These are phyloP conservation scores for Monilinia aucupariae DNA, from an alignment of 2,329 filamentous ascomycete species.

Conservation along the genomic window DNA sequence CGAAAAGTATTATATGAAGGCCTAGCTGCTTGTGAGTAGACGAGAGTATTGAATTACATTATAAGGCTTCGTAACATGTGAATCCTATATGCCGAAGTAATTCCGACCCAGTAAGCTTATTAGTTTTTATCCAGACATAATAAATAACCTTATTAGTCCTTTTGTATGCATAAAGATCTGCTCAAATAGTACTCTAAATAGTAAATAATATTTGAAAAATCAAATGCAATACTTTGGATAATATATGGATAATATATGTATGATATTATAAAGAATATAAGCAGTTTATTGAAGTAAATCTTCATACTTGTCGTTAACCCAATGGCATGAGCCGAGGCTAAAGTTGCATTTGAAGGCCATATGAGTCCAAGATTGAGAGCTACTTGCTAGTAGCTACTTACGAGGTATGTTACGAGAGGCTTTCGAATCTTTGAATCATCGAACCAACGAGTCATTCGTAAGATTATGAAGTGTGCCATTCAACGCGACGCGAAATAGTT, in stretches of 20 bases:
- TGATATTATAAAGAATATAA: no score
- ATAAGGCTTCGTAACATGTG: background rate
- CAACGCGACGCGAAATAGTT: no score
- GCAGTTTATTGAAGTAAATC: no score
- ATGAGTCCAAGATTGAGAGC: background rate
- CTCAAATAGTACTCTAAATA: no score
- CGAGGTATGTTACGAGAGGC: no score
- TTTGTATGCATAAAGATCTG: no score
- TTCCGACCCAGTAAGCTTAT: background rate
- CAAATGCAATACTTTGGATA: no score
- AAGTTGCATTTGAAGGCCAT: background rate
- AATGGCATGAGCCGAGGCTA: constrained; percentile 11
- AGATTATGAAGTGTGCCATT: no score
- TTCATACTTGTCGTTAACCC: no score
- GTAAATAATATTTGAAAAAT: no score
- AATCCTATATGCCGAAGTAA: background rate
- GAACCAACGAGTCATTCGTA: background rate
- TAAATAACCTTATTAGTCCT: background rate
- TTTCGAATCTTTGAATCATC: background rate
- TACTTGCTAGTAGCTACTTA: no score
- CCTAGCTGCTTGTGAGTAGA: background rate
- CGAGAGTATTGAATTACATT: background rate
- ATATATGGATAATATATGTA: no score
- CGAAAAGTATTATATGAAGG: background rate
- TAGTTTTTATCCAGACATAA: background rate